These are phyloP conservation scores for Solanum hybrid DNA, from an alignment of 305 asterid species.

Conservation along the genomic window DNA sequence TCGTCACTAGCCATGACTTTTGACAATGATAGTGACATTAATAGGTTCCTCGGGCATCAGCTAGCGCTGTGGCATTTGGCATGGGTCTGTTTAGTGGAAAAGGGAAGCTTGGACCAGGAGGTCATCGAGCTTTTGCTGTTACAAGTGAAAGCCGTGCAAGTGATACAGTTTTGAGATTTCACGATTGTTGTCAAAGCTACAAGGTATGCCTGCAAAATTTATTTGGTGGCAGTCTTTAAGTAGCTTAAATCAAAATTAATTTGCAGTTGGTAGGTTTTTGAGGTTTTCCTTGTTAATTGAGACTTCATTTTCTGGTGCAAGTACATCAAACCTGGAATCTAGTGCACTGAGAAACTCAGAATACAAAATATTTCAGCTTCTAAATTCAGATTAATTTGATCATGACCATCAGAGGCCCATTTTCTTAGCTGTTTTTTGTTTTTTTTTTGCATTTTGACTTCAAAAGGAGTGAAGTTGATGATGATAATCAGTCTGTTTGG, in stretches of 20 bases:
- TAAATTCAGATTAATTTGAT: neutral
- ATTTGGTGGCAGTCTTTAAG: neutral
- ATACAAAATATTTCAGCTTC: neutral
- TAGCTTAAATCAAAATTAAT: neutral
- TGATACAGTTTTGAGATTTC: conserved; percentile 78
- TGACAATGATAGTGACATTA: neutral
- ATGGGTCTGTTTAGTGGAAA: conserved; percentile 82
- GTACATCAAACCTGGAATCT: neutral
- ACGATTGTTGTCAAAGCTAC: conserved; percentile 92
- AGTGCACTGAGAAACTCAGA: neutral
- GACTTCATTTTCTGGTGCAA: neutral
- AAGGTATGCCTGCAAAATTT: conserved; percentile 35
- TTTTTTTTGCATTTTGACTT: neutral
- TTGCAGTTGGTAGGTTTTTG: neutral
- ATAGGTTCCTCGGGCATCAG: conserved; percentile 90
- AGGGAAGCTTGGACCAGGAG: conserved; percentile 82
- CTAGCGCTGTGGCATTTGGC: conserved; percentile 97
- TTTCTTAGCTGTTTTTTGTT: neutral
- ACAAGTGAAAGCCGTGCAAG: conserved; percentile 95
- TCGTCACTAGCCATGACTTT: neutral
- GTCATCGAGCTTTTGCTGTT: conserved; percentile 89
- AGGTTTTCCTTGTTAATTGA: neutral
- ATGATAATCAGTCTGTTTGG: neutral
- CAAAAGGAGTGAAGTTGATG: neutral
- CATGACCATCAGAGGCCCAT: neutral